Conservation (phyloP, 768 basidiomycete species). For the Mycena epipterygia region DNA sequence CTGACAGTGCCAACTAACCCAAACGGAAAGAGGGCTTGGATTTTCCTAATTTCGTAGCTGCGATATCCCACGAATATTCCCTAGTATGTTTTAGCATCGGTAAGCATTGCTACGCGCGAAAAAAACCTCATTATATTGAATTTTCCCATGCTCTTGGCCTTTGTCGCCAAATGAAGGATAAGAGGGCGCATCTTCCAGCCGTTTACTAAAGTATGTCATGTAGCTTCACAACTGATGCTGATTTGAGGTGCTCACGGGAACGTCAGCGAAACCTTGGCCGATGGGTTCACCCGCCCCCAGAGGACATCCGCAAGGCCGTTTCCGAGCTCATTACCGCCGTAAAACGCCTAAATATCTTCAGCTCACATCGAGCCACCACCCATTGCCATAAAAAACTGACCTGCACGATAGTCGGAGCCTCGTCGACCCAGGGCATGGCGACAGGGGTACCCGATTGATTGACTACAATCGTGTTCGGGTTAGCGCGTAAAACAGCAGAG, state of each 20-base stretch:
- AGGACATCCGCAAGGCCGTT: slow-evolving; percentile 71
- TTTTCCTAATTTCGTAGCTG: slow-evolving; percentile 59
- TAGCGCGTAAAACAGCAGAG: slow-evolving; percentile 59
- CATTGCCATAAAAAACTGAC: slow-evolving; percentile 38
- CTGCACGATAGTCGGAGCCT: slow-evolving; percentile 52
- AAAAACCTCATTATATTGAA: slow-evolving; percentile 61
- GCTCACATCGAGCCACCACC: background rate
- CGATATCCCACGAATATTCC: slow-evolving; percentile 69
- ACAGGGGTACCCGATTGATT: slow-evolving; percentile 70
- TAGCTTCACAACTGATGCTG: background rate
- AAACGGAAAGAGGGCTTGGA: slow-evolving; percentile 66
- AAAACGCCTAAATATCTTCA: slow-evolving; percentile 56
- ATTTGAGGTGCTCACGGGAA: slow-evolving; percentile 57
- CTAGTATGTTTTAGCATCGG: slow-evolving; percentile 39
- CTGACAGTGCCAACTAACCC: slow-evolving; percentile 47
- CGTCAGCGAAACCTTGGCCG: slow-evolving; percentile 68
- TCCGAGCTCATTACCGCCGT: slow-evolving; percentile 69
- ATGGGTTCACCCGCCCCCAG: slow-evolving; percentile 73
- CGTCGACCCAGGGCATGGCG: slow-evolving; percentile 67
- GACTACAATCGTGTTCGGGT: slow-evolving; percentile 68
- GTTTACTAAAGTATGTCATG: slow-evolving; percentile 46
- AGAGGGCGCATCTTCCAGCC: slow-evolving; percentile 67
- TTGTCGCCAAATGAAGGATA: slow-evolving; percentile 59
- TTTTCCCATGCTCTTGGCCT: slow-evolving; percentile 58
- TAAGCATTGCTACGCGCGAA: background rate